Percentiles rank a stretch among this genome's conserved stretches.
Conservation (phyloP, 2,329 filamentous ascomycete species). For the Cladophialophora yegresii region DNA sequence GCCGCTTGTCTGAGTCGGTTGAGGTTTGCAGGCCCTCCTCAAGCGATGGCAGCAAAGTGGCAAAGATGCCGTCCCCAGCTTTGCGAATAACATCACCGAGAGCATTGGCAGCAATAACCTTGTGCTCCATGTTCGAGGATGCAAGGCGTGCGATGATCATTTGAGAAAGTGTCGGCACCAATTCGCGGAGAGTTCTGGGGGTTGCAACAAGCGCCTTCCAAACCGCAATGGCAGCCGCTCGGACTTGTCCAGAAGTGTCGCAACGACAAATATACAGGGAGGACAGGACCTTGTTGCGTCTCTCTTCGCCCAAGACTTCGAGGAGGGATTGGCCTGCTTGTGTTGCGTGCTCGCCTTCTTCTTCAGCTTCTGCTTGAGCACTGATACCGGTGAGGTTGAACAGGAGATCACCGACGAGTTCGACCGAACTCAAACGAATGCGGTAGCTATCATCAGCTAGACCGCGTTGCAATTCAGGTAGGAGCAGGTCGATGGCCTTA, state of each 20-base stretch:
- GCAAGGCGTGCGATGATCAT: constrained; percentile 91
- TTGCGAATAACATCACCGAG: constrained; percentile 95
- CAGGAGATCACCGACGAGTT: constrained; percentile 91
- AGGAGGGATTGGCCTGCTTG: constrained; percentile 92
- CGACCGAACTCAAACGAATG: constrained; percentile 96
- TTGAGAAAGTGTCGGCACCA: constrained; percentile 91
- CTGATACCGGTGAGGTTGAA: constrained; percentile 97
- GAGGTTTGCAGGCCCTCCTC: constrained; percentile 87
- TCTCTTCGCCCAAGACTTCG: constrained; percentile 91
- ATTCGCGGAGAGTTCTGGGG: constrained; percentile 88
- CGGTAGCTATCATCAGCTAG: constrained; percentile 97
- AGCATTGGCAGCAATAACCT: constrained; percentile 96
- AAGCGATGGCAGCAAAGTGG: constrained; percentile 83
- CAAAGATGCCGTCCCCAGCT: constrained; percentile 88
- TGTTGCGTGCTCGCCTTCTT: constrained; percentile 74
- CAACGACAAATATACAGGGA: constrained; percentile 95
- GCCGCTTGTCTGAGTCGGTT: constrained; percentile 87
- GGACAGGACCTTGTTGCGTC: constrained; percentile 95
- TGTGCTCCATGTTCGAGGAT: constrained; percentile 97
- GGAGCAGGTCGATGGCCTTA: constrained; percentile 86
- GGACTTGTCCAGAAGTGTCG: constrained; percentile 90
- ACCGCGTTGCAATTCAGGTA: constrained; percentile 93
- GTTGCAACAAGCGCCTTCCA: constrained; percentile 97
- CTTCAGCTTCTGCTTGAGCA: constrained; percentile 72
- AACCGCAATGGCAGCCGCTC: constrained; percentile 83